Percentiles rank a stretch among this genome's conserved stretches.
Evolutionary conservation across 257 asterid species (phyloP).

Genomic region (Solanum infundibuliforme): DNA sequence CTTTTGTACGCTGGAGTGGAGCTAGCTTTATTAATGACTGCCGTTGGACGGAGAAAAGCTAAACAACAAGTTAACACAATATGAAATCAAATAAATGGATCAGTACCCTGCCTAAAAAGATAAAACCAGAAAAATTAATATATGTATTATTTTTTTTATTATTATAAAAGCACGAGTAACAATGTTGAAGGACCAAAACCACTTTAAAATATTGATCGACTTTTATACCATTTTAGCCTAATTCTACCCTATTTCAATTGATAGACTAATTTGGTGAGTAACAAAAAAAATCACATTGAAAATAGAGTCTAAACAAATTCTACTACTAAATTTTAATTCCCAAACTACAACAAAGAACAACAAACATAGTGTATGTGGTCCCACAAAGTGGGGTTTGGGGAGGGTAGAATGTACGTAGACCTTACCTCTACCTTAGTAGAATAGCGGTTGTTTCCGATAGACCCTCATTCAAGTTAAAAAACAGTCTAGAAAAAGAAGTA

Average conservation of each 20-base stretch:
- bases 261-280: not conserved
- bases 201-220: not conserved
- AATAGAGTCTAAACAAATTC: not conserved
- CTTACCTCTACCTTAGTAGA: not conserved
- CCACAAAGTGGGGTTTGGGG: not conserved
- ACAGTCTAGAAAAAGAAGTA: not conserved
- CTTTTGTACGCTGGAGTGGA: constrained; percentile 34
- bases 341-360: not conserved
- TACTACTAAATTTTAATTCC: not conserved
- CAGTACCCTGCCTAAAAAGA: not conserved
- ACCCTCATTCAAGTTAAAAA: not conserved
- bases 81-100: not conserved
- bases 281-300: not conserved
- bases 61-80: constrained; percentile 6
- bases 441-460: not conserved
- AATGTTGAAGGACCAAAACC: not conserved
- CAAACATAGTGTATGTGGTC: not conserved
- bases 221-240: not conserved
- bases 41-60: constrained; percentile 60
- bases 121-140: not conserved
- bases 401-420: not conserved
- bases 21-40: constrained; percentile 49
- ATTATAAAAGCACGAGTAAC: not conserved
- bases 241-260: not conserved
- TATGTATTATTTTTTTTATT: not conserved